These are phyloP conservation scores for Chlamydomonas schloesseri DNA, from an alignment of 139 green algal genomes.

Conservation along the genomic window DNA sequence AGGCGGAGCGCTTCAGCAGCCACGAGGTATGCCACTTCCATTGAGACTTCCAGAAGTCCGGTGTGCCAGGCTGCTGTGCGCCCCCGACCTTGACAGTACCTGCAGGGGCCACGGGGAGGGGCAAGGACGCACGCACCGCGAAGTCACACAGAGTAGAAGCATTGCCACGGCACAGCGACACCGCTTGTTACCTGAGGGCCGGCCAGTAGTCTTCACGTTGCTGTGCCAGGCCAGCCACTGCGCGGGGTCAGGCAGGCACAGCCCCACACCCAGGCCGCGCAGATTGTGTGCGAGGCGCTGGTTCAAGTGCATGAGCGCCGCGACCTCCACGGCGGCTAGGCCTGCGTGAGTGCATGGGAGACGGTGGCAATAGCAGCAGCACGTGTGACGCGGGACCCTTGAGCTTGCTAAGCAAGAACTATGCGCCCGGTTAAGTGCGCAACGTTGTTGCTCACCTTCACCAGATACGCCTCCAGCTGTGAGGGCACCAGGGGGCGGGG, in stretches of 20 bases:
- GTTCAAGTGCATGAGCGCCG: background rate
- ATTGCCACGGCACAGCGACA: too few species aligned
- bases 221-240: slow-evolving; percentile 47
- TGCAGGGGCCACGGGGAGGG: too few species aligned
- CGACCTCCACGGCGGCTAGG: background rate
- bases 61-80: background rate
- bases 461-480: background rate
- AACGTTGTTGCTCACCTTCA: too few species aligned
- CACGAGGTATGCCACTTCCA: background rate
- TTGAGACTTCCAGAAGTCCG: slow-evolving; percentile 1
- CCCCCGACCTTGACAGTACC: too few species aligned
- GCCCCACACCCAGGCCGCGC: background rate
- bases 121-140: too few species aligned
- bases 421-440: too few species aligned
- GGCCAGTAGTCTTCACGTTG: slow-evolving; percentile 28
- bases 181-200: slow-evolving; percentile 17
- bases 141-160: background rate
- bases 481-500: background rate
- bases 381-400: too few species aligned
- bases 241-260: slow-evolving; percentile 9
- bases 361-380: too few species aligned
- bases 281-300: background rate
- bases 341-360: background rate
- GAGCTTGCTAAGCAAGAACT: too few species aligned
- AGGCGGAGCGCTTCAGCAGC: background rate